phyloP scores from a whole-genome alignment of 345 rosid genomes.

The Melaleuca quinquenervia region DNA sequence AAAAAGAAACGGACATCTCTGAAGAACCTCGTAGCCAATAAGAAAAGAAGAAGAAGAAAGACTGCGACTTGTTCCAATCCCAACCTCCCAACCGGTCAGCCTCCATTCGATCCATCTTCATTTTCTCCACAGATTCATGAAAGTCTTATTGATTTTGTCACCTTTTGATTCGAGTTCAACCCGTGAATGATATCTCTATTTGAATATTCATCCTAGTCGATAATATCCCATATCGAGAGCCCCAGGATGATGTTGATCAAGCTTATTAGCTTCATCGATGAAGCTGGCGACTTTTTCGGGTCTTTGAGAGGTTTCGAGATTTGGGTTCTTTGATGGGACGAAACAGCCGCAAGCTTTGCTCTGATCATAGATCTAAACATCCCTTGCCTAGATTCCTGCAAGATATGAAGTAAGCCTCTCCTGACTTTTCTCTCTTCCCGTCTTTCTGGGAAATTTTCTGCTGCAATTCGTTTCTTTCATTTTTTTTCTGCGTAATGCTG shows the following conservation, averaged over 20 bases:
- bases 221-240: neutral
- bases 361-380: constrained; percentile 24
- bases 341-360: constrained; percentile 12
- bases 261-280: constrained; percentile 27
- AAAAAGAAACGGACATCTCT: neutral
- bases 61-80: neutral
- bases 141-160: neutral
- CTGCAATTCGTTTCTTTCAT: neutral
- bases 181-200: neutral
- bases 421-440: neutral
- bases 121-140: neutral
- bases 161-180: neutral
- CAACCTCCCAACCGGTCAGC: neutral
- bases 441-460: neutral
- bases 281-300: constrained; percentile 2
- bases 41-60: neutral
- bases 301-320: constrained; percentile 5
- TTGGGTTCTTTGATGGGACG: constrained; percentile 22
- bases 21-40: neutral
- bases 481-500: neutral
- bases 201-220: neutral
- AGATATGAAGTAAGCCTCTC: constrained; percentile 43
- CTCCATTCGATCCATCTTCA: neutral
- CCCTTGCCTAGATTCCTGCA: constrained; percentile 21
- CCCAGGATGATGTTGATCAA: neutral